Evolutionary conservation across 2,329 filamentous ascomycete species (phyloP), one percentile per base, ranked within the genome.

Genomic region (Trichoderma koningii): DNA sequence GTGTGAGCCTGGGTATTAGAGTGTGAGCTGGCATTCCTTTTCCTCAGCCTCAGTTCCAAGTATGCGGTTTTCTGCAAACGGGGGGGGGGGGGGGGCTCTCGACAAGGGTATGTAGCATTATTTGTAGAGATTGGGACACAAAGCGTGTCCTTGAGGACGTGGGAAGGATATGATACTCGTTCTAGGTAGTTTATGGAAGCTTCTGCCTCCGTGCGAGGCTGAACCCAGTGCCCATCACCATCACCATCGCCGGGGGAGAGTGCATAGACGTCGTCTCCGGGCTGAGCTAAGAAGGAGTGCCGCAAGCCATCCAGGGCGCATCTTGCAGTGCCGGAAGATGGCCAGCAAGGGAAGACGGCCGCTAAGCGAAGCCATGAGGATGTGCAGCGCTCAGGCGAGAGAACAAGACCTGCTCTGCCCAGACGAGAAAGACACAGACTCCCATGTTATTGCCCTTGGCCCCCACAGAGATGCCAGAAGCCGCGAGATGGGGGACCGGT

Each of bases 341-440:
- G 21, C 47, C 47, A 34, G 57, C 34, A 44, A 52, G 48, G 57
- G 34, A 23, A 62, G 47, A 42, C 30, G 34, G 48, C 30, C 38
- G 57, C 48, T 62, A 62, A 62, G 57, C 57, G 57, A 62, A 21
- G 57, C 57, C 57, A 53, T 62, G 48, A 62, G 57, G 48, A 34
- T 26, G 45, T 60, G 30, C 45, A 60, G 23, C 17, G 41, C 52
- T n/a, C 34, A 26, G 52, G 52, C 52, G 19, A 42, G 52, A 55
- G 34, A 34, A 26, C 34, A 38, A 38, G 34, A 38, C 10, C 34
- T 5, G 34, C 4, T 12, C 34, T 41, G n/a, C 17, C 21, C n/a
- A 50, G 17, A 21, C 15, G 19, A 50, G 28, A 38, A 7, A 44
- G 7, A 45, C 47, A 23, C 38, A 60, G 44, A 17, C 34, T 12